Evolutionary conservation across 2,329 filamentous ascomycete species (phyloP).

Genomic region (Penicillium sp.): DNA sequence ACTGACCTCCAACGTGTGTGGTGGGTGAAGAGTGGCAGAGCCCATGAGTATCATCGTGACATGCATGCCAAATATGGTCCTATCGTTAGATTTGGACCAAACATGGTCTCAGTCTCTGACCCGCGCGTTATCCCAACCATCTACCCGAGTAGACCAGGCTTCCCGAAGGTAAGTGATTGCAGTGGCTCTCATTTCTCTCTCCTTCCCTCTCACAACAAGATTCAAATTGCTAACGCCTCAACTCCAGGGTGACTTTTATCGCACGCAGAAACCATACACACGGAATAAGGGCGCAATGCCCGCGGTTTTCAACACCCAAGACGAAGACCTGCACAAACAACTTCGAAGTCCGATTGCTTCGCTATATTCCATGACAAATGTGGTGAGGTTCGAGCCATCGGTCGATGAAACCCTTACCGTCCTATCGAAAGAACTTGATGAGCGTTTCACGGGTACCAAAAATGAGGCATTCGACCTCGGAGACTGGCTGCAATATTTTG

Average conservation of each 20-base stretch:
- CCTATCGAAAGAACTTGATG: constrained; percentile 18
- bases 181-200: no score
- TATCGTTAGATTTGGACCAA: constrained; percentile 32
- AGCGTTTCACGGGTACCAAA: constrained; percentile 11
- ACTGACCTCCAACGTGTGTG: constrained; percentile 29
- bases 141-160: constrained; percentile 19
- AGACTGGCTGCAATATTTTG: constrained; percentile 35
- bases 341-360: no score
- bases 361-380: no score
- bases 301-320: no score
- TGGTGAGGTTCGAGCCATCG: no score
- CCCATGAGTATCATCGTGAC: constrained; percentile 21
- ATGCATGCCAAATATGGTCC: constrained; percentile 31
- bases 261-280: no score
- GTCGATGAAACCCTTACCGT: no score
- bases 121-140: constrained; percentile 23
- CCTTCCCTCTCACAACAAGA: no score
- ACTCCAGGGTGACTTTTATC: no score
- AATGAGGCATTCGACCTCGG: constrained; percentile 20
- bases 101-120: constrained; percentile 31
- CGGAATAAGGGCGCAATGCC: no score
- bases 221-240: no score
- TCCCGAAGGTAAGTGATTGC: constrained; percentile 19
- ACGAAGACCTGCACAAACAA: no score
- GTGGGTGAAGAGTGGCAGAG: constrained; percentile 24